phyloP scores from a whole-genome alignment of 2,329 filamentous ascomycete genomes.

The Elsinoe australis region DNA sequence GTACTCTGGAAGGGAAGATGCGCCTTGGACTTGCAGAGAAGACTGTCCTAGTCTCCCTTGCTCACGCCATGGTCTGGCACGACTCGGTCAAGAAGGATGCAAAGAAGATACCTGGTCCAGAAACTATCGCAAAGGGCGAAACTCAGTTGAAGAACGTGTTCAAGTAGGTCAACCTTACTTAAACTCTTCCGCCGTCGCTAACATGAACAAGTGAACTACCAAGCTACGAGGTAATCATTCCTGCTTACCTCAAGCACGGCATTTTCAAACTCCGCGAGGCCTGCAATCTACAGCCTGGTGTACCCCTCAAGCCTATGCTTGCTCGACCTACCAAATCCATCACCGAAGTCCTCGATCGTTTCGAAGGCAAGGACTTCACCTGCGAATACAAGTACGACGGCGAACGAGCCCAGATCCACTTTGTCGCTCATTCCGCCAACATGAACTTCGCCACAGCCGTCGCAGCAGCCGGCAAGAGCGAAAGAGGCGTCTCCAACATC shows the following conservation, averaged over 20 bases:
- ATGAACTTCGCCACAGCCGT: slow-evolving; percentile 55
- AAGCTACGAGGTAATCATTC: slow-evolving; percentile 90
- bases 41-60: slow-evolving; percentile 81
- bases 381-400: slow-evolving; percentile 99
- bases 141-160: slow-evolving; percentile 65
- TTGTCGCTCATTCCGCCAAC: slow-evolving; percentile 72
- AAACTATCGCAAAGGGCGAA: slow-evolving; percentile 76
- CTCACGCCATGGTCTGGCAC: slow-evolving; percentile 79
- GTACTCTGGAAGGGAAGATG: slow-evolving; percentile 90
- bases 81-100: slow-evolving; percentile 61
- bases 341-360: slow-evolving; percentile 92
- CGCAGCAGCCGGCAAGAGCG: slow-evolving; percentile 57
- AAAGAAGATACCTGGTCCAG: slow-evolving; percentile 59
- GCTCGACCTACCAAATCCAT: slow-evolving; percentile 98
- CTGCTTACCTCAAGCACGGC: slow-evolving; percentile 77
- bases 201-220: slow-evolving; percentile 66
- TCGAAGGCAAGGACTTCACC: slow-evolving; percentile 90
- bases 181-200: neutral
- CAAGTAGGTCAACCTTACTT: slow-evolving; percentile 48
- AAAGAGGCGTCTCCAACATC: slow-evolving; percentile 75
- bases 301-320: slow-evolving; percentile 96
- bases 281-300: slow-evolving; percentile 86
- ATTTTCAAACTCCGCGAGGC: slow-evolving; percentile 73
- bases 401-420: slow-evolving; percentile 97
- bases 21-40: slow-evolving; percentile 85